Evolutionary conservation across 2,329 filamentous ascomycete species (phyloP).

Genomic region (Pleoardoris graminearum): DNA sequence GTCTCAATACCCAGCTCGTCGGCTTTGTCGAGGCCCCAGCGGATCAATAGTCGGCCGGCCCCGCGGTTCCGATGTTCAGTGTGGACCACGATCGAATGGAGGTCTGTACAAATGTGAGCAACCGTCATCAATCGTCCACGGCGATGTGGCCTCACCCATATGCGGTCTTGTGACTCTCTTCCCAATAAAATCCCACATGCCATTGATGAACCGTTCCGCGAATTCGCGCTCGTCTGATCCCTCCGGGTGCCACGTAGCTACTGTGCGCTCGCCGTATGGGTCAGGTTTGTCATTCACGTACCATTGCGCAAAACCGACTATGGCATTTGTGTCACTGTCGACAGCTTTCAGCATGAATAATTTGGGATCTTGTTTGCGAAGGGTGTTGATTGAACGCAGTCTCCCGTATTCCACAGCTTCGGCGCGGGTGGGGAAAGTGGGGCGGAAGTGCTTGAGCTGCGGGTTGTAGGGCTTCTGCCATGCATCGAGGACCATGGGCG

Average conservation of each 20-base stretch:
- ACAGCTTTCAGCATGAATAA: slow-evolving; percentile 20
- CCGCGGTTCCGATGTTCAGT: slow-evolving; percentile 41
- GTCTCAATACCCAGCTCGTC: slow-evolving; percentile 37
- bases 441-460: slow-evolving; percentile 32
- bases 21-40: slow-evolving; percentile 44
- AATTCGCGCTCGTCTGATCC: slow-evolving; percentile 27
- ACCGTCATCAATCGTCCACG: too few species aligned
- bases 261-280: slow-evolving; percentile 9
- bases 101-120: slow-evolving; percentile 14
- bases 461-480: slow-evolving; percentile 29
- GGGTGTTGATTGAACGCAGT: background rate
- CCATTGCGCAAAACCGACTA: slow-evolving; percentile 25
- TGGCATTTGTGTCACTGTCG: slow-evolving; percentile 17
- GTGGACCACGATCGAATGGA: slow-evolving; percentile 19
- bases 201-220: slow-evolving; percentile 30
- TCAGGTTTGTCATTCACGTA: slow-evolving; percentile 19
- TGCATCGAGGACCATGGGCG: slow-evolving; percentile 23
- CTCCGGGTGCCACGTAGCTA: slow-evolving; percentile 25
- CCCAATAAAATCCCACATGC: slow-evolving; percentile 24
- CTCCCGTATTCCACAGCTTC: slow-evolving; percentile 17
- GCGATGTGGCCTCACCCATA: slow-evolving; percentile 27
- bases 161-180: slow-evolving; percentile 21
- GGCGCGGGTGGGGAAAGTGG: slow-evolving; percentile 15
- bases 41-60: slow-evolving; percentile 40
- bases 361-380: slow-evolving; percentile 15